A percentile compares a stretch with the other conserved stretches of the same genome.
These are phyloP conservation scores for Kurtzmaniella quercitrusa DNA, from an alignment of 1,139 yeast species.

Conservation along the genomic window DNA sequence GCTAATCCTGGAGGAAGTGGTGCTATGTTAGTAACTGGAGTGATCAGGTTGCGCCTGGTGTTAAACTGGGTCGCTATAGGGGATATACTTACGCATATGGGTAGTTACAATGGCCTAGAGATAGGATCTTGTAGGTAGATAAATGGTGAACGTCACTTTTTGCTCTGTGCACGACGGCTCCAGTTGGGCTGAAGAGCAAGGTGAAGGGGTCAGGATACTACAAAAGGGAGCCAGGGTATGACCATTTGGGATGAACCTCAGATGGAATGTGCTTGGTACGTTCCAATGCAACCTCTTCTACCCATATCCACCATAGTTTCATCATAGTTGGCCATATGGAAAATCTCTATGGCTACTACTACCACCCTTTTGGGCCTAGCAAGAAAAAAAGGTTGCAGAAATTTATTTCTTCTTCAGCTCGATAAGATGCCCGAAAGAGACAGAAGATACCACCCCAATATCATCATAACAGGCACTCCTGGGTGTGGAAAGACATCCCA, in stretches of 20 bases:
- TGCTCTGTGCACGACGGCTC: not conserved
- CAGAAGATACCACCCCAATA: constrained; percentile 61
- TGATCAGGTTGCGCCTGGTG: too few species aligned
- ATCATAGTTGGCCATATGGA: too few species aligned
- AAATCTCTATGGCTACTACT: too few species aligned
- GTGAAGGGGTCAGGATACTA: not conserved
- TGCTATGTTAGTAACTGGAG: constrained; percentile 3
- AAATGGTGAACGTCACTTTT: not conserved
- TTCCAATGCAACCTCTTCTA: too few species aligned
- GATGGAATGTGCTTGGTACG: too few species aligned
- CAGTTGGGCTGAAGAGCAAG: not conserved
- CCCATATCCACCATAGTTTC: too few species aligned
- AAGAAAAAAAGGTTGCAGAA: not conserved
- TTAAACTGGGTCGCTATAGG: too few species aligned
- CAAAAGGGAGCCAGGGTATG: not conserved
- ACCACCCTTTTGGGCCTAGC: not conserved
- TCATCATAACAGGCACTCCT: constrained; percentile 93
- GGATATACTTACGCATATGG: constrained; percentile 2
- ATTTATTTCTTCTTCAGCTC: not conserved
- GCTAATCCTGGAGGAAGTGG: constrained; percentile 11
- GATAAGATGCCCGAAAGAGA: constrained; percentile 15
- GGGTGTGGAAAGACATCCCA: constrained; percentile 96
- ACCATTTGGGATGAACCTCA: not conserved
- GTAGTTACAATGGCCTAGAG: not conserved
- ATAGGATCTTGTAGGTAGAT: not conserved